Base-by-base conservation (phyloP, 179 eudicot genomes). In the Beta corolliflora region DNA sequence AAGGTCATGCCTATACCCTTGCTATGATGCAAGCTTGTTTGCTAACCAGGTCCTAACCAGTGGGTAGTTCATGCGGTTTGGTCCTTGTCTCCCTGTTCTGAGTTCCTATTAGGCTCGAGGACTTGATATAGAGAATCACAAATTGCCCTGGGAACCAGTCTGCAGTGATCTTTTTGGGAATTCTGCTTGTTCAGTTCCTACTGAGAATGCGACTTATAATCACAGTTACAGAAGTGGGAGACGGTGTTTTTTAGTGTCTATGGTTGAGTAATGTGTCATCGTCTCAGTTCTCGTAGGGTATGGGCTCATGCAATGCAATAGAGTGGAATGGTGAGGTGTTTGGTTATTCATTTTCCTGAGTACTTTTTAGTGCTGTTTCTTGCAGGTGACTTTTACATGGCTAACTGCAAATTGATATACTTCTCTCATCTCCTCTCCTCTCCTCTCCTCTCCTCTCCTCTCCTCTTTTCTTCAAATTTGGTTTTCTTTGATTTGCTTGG, bases 51-150 rank as follows among this genome's bases (percentile, higher is more conserved):
- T 69, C 52, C 29, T 52, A 50, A 60, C 52, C 64, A 48, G 19
- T 75, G 80, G 77, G 75, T 85, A 79, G 81, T 65, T 65, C 79
- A 64, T 36, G 44, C 73, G 21, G 46, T 46, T 74, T 75, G 63
- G 75, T 29, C 9, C 55, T 70, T 79, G 15, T 36, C 73, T 70
- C 72, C 55, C 52, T 72, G 41, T 36, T 64, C 65, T 64, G 36
- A 7, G 79, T 85, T 71, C 81, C 23, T 55, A n/a, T 76, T 82
- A 71, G 75, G 63, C 73, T 52, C 63, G 68, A 63, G 78, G 68
- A 73, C 61, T 78, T 75, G 75, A 50, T 29, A 81, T 18, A 41
- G 72, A 50, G 65, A 50, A 25, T 50, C 50, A 7, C 64, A 48
- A 71, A 53, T 67, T 46, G 46, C 83, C 55, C 50, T 60, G 46